phyloP scores from a whole-genome alignment of 169 alveolate species.

The Plasmodium coatneyi region DNA sequence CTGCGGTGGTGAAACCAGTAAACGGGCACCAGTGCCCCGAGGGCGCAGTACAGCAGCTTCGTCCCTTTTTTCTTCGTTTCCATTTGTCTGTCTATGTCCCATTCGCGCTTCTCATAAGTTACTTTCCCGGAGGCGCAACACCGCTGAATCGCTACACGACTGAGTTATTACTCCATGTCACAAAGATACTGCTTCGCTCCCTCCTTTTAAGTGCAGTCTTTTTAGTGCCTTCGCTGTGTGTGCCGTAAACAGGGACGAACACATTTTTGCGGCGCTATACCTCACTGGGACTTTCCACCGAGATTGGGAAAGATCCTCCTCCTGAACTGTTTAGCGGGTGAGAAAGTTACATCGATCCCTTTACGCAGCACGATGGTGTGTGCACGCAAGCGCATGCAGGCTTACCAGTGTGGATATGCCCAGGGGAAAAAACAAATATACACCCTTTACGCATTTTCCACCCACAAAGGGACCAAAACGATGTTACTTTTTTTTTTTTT shows the following conservation, averaged over 20 bases:
- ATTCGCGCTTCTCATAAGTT: not conserved
- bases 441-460: not conserved
- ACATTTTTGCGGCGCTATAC: too few relatives aligned
- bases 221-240: not conserved
- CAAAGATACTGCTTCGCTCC: not conserved
- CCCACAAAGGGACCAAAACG: not conserved
- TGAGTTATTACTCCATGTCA: not conserved
- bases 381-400: not conserved
- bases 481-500: not conserved
- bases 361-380: not conserved
- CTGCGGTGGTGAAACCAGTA: constrained; percentile 4
- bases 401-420: not conserved
- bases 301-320: too few relatives aligned
- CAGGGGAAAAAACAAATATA: not conserved
- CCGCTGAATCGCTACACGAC: not conserved
- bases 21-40: constrained; percentile 5
- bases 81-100: not conserved
- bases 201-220: not conserved
- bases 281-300: too few relatives aligned
- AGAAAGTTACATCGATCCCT: not conserved
- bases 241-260: not conserved
- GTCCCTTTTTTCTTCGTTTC: constrained; percentile 6
- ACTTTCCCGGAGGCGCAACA: not conserved
- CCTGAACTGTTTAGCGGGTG: too few relatives aligned
- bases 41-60: not conserved